Conservation (phyloP, 345 rosid genomes). For the Nasturtium officinale region DNA sequence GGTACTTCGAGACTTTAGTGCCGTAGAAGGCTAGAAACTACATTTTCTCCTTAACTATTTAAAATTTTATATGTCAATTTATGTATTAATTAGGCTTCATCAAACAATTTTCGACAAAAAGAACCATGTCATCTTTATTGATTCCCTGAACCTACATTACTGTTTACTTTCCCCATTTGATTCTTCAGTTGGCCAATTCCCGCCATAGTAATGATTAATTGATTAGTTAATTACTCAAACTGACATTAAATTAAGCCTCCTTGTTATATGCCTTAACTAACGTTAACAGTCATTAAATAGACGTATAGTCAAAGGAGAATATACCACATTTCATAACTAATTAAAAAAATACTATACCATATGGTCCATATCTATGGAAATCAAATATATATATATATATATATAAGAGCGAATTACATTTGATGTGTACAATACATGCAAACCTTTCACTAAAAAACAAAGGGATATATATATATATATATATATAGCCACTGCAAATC, state of each 20-base stretch:
- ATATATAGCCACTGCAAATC: constrained; percentile 57
- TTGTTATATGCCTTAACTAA: constrained; percentile 50
- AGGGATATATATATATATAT: constrained; percentile 37
- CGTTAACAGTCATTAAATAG: constrained; percentile 31
- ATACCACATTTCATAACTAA: not conserved
- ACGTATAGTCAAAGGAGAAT: constrained; percentile 10
- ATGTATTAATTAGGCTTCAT: not conserved
- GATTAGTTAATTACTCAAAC: not conserved
- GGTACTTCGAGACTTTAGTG: constrained; percentile 7
- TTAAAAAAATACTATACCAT: not conserved
- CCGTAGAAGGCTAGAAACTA: not conserved
- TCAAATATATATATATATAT: not conserved
- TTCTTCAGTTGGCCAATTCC: constrained; percentile 24
- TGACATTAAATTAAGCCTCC: constrained; percentile 28
- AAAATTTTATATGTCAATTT: not conserved
- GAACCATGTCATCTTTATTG: constrained; percentile 1
- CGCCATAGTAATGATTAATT: not conserved
- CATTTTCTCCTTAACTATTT: not conserved
- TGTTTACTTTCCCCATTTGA: constrained; percentile 30
- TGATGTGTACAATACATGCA: constrained; percentile 36
- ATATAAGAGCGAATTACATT: constrained; percentile 22
- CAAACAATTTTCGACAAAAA: constrained; percentile 12
- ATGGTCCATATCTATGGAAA: not conserved
- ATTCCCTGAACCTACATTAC: not conserved
- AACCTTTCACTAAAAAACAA: constrained; percentile 33